Percentiles rank a stretch among this genome's conserved stretches.
Conservation (phyloP, 352 stramenopile species). For the Pythium brachiatum region DNA sequence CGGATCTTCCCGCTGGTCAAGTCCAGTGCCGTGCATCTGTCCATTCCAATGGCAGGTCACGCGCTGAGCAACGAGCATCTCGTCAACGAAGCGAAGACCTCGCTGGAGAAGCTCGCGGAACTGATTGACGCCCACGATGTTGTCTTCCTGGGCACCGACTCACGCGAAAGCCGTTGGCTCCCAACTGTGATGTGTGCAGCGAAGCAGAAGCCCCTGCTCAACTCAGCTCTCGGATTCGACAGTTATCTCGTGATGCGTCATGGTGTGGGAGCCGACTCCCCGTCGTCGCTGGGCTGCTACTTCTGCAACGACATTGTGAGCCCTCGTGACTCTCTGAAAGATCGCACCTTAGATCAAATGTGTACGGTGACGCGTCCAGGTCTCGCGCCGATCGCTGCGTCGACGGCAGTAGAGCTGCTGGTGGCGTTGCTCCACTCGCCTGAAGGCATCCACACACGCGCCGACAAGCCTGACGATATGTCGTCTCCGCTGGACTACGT, state of each 20-base stretch:
- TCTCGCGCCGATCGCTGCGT: constrained; percentile 90
- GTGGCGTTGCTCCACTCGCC: constrained; percentile 95
- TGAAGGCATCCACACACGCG: constrained; percentile 62
- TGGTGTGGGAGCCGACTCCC: constrained; percentile 45
- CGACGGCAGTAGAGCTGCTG: constrained; percentile 95
- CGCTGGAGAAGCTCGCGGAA: constrained; percentile 78
- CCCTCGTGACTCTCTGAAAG: constrained; percentile 95
- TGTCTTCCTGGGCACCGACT: constrained; percentile 98
- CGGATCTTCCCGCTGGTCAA: constrained; percentile 93
- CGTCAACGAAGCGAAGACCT: constrained; percentile 57
- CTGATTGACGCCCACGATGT: constrained; percentile 95
- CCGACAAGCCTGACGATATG: constrained; percentile 51
- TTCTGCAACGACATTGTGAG: constrained; percentile 99
- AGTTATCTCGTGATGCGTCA: constrained; percentile 98
- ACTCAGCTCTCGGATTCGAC: constrained; percentile 91
- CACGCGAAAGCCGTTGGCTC: constrained; percentile 97
- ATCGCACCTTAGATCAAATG: constrained; percentile 99
- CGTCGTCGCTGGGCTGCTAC: constrained; percentile 92
- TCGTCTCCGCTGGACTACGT: constrained; percentile 77
- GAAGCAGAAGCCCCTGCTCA: constrained; percentile 90
- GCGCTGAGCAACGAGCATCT: constrained; percentile 59
- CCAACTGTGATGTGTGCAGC: constrained; percentile 94
- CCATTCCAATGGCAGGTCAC: constrained; percentile 99
- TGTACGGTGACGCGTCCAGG: constrained; percentile 98
- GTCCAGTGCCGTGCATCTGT: constrained; percentile 85